Evolutionary conservation across 805 yeast species (phyloP).

Genomic region (Saturnispora zaruensis): DNA sequence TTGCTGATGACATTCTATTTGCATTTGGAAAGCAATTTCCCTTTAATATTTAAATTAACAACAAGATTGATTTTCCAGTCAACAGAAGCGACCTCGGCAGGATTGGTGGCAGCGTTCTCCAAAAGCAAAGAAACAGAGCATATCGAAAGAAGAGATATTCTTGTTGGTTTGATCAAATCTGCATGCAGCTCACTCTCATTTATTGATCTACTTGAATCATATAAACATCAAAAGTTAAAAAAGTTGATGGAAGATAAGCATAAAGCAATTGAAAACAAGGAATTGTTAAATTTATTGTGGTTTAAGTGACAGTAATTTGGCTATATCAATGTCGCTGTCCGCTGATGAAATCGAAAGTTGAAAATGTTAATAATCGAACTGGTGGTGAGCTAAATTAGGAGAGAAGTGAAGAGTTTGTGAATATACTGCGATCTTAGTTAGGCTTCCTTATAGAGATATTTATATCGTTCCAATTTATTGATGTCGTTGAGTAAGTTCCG

Average conservation of each 20-base stretch:
- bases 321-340: too few relatives aligned
- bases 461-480: slow-evolving; percentile 17
- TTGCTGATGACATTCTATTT: slow-evolving; percentile 19
- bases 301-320: slow-evolving; percentile 17
- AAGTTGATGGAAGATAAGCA: not conserved
- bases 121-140: slow-evolving; percentile 15
- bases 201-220: slow-evolving; percentile 4
- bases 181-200: slow-evolving; percentile 10
- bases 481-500: slow-evolving; percentile 17
- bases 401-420: not conserved
- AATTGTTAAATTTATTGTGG: slow-evolving; percentile 12
- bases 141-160: slow-evolving; percentile 17
- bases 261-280: not conserved
- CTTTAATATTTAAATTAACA: slow-evolving; percentile 25
- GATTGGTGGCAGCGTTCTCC: slow-evolving; percentile 15
- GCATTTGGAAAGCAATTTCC: slow-evolving; percentile 20
- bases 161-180: slow-evolving; percentile 22
- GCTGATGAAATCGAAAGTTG: too few relatives aligned
- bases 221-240: slow-evolving; percentile 9
- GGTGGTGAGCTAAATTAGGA: too few relatives aligned
- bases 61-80: slow-evolving; percentile 16
- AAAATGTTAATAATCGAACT: too few relatives aligned
- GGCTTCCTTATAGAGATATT: slow-evolving; percentile 27
- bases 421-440: slow-evolving; percentile 9
- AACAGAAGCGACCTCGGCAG: slow-evolving; percentile 13